Percentiles rank a stretch among this genome's conserved stretches.
phyloP scores from a whole-genome alignment of 208 protist species.

The Wallacemonas sp. region DNA sequence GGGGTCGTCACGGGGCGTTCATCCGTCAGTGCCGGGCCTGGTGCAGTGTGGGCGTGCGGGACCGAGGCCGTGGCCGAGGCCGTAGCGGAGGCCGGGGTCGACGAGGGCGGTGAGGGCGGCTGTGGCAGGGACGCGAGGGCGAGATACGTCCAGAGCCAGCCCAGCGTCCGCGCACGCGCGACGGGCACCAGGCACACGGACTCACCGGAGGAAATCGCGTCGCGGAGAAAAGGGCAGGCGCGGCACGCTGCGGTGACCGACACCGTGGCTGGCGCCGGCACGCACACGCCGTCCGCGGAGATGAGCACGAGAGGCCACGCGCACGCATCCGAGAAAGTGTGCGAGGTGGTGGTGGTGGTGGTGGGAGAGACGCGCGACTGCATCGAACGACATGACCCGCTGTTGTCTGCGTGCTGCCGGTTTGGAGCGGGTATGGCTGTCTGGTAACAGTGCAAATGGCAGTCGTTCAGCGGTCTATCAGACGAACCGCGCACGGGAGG shows the following conservation, averaged over 20 bases:
- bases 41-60: no score
- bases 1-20: no score
- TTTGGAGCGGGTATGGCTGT: no score
- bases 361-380: no score
- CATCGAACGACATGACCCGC: no score
- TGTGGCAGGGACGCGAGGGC: not conserved
- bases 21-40: no score
- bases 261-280: slow-evolving; percentile 16
- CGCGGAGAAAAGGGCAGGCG: slow-evolving; percentile 44
- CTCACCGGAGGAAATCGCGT: slow-evolving; percentile 41
- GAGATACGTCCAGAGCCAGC: slow-evolving; percentile 3
- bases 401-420: no score
- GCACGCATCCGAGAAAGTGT: not conserved
- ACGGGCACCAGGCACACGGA: slow-evolving; percentile 46
- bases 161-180: slow-evolving; percentile 15
- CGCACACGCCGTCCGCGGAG: slow-evolving; percentile 26
- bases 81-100: not conserved
- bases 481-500: not conserved
- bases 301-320: slow-evolving; percentile 33
- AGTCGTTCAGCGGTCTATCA: no score
- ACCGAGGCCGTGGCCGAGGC: no score
- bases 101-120: not conserved
- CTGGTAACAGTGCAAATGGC: no score
- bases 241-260: slow-evolving; percentile 18
- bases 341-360: not conserved